Evolutionary conservation across 2,329 filamentous ascomycete species (phyloP).

Genomic region (Fusarium domesticum): DNA sequence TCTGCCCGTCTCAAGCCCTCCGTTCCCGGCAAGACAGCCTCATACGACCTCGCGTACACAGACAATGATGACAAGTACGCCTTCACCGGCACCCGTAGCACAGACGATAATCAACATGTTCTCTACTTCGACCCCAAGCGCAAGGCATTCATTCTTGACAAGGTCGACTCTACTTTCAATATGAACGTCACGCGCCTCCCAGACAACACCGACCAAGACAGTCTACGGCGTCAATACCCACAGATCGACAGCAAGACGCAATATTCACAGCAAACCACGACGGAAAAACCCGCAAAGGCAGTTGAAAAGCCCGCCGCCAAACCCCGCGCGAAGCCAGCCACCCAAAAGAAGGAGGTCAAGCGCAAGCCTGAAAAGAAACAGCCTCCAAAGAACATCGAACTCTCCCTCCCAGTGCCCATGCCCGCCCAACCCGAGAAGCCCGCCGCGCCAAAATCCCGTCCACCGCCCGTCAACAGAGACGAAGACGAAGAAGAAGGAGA

Average conservation of each 20-base stretch:
- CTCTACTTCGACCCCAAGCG: slow-evolving; percentile 73
- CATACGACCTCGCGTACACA: slow-evolving; percentile 55
- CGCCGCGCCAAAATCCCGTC: slow-evolving; percentile 29
- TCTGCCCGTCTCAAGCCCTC: slow-evolving; percentile 52
- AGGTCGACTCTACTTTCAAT: slow-evolving; percentile 75
- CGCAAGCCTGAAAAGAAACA: slow-evolving; percentile 37
- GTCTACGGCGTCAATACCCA: slow-evolving; percentile 63
- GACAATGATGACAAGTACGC: slow-evolving; percentile 57
- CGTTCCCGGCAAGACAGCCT: slow-evolving; percentile 45
- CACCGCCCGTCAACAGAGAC: too few relatives aligned
- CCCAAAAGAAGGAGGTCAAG: slow-evolving; percentile 31
- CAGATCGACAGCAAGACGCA: slow-evolving; percentile 50
- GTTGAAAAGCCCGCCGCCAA: slow-evolving; percentile 27
- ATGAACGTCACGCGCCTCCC: slow-evolving; percentile 79
- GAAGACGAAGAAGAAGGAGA: slow-evolving; percentile 49
- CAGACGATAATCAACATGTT: slow-evolving; percentile 57
- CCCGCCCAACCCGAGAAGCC: slow-evolving; percentile 18
- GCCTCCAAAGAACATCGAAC: slow-evolving; percentile 32
- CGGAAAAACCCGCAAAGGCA: slow-evolving; percentile 8
- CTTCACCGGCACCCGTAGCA: slow-evolving; percentile 58
- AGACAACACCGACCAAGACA: slow-evolving; percentile 59
- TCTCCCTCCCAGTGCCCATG: slow-evolving; percentile 37
- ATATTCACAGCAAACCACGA: slow-evolving; percentile 15
- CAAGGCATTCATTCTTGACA: slow-evolving; percentile 78
- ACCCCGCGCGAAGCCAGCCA: slow-evolving; percentile 22